Conservation (phyloP, 345 rosid genomes). For the Salix suchowensis region DNA sequence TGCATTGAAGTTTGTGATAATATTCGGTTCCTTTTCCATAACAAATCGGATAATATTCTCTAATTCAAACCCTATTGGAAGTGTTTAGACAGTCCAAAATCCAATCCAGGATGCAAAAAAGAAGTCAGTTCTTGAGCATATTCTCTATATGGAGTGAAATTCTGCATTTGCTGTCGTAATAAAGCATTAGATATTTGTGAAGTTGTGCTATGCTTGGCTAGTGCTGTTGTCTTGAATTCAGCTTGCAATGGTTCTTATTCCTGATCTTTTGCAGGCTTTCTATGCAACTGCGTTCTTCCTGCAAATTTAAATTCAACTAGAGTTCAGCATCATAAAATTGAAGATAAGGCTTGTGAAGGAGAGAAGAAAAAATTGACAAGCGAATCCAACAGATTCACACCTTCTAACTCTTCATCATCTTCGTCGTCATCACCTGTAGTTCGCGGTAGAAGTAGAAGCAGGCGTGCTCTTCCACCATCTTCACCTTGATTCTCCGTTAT, state of each 20-base stretch:
- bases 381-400: conserved; percentile 36
- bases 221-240: not conserved
- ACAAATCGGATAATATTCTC: not conserved
- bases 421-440: conserved; percentile 62
- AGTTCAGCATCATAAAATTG: conserved; percentile 49
- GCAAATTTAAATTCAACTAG: conserved; percentile 61
- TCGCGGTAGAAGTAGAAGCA: conserved; percentile 73
- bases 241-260: not conserved
- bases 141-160: not conserved
- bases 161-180: not conserved
- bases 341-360: conserved; percentile 53
- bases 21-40: not conserved
- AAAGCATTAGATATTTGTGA: not conserved
- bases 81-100: not conserved
- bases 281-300: conserved; percentile 92
- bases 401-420: conserved; percentile 53
- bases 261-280: conserved; percentile 49
- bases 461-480: conserved; percentile 54
- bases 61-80: not conserved
- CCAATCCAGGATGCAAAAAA: not conserved
- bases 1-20: not conserved
- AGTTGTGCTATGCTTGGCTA: not conserved
- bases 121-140: not conserved
- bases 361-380: conserved; percentile 63
- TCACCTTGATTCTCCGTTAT: conserved; percentile 43